These are phyloP conservation scores for Tuber umbilicatum DNA, from an alignment of 495 filamentous ascomycete genomes.

Conservation along the genomic window DNA sequence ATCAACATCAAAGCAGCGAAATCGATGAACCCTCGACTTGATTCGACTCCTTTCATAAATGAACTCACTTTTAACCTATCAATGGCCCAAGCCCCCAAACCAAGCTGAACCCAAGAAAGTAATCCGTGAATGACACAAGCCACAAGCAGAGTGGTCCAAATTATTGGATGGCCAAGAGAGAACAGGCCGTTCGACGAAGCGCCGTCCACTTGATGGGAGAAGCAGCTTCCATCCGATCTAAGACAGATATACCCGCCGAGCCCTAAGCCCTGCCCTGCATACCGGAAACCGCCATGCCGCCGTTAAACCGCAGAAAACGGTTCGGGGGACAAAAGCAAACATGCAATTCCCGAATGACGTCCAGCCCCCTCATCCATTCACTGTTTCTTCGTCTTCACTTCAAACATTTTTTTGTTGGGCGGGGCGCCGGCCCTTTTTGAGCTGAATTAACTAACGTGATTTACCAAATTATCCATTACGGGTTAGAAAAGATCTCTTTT, in stretches of 20 bases:
- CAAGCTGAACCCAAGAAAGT: neutral
- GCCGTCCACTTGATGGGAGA: neutral
- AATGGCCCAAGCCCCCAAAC: neutral
- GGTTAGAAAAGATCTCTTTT: too few relatives aligned
- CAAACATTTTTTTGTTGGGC: neutral
- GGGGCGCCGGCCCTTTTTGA: neutral
- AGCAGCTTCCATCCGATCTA: neutral
- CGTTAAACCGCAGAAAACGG: neutral
- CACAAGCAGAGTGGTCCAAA: neutral
- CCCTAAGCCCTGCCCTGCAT: slow-evolving; percentile 1
- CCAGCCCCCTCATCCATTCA: neutral
- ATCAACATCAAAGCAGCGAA: neutral
- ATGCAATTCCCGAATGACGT: neutral
- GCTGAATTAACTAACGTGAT: neutral
- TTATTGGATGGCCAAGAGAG: neutral
- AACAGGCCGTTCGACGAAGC: neutral
- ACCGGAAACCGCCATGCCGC: neutral
- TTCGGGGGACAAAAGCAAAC: neutral
- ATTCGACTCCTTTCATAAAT: neutral
- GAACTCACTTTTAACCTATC: neutral
- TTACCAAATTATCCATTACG: neutral
- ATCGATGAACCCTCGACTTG: neutral
- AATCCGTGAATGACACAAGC: neutral
- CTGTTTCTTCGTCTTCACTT: neutral
- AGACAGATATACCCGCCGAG: neutral